Evolutionary conservation across 179 eudicot species (phyloP).

Genomic region (Spinacia oleracea): DNA sequence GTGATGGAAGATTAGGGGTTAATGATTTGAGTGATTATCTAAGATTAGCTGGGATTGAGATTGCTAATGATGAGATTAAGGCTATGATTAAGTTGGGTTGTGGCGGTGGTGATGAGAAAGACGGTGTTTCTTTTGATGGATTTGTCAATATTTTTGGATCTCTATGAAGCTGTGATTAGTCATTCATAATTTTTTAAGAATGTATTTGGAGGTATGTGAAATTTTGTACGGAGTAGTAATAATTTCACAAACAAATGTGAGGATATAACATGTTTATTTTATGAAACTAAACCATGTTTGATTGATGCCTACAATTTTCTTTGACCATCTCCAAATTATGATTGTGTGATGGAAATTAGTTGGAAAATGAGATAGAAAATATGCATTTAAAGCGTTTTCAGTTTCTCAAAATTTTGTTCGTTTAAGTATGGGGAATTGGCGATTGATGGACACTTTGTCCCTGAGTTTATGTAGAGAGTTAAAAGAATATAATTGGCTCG

Average conservation of each 20-base stretch:
- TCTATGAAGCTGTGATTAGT: constrained; percentile 29
- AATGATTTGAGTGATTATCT: constrained; percentile 61
- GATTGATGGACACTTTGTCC: too few relatives aligned
- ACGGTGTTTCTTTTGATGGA: constrained; percentile 61
- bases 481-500: too few relatives aligned
- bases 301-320: too few relatives aligned
- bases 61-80: constrained; percentile 57
- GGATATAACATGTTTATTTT: neutral
- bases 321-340: too few relatives aligned
- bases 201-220: neutral
- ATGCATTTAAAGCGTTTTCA: too few relatives aligned
- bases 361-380: too few relatives aligned
- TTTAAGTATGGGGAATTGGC: too few relatives aligned
- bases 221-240: constrained; percentile 1
- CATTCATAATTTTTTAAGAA: neutral
- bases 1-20: constrained; percentile 70
- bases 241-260: neutral
- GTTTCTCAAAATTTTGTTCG: too few relatives aligned
- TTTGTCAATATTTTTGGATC: constrained; percentile 54
- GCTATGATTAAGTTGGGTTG: constrained; percentile 76
- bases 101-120: constrained; percentile 36
- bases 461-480: too few relatives aligned
- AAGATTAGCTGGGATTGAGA: constrained; percentile 45
- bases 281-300: too few relatives aligned
- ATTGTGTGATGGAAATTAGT: too few relatives aligned